Evolutionary conservation across 2,329 filamentous ascomycete species (phyloP), one percentile per base, ranked within the genome.

Genomic region (Chaetomium sp.): DNA sequence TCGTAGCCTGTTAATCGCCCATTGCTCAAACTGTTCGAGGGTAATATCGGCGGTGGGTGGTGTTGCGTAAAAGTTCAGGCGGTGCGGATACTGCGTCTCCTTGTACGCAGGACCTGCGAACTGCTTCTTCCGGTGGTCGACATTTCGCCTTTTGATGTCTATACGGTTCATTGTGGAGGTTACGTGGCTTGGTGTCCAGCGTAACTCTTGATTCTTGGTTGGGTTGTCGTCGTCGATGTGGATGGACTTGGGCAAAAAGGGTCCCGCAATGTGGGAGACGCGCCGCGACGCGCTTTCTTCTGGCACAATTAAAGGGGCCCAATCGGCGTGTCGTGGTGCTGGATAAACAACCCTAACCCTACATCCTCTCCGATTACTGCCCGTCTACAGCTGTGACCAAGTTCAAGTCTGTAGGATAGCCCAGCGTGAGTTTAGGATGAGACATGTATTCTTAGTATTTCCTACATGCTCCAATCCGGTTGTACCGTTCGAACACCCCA

Each of bases 11-110:
- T 96, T 91, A 73, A 99, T 98, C 12, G 93, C 95, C 95, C 95
- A 99, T 84, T 97, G 93, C 76, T 99, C 95, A 73, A 99, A 99
- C 75, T 99, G 89, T 75, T 99, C 95, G 50, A 99, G 87, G 0
- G 92, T 96, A 71, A 99, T 95, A 74, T 99, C 95, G 56, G 91
- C 90, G 0, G 93, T 97, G 0, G 95, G 95, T 54, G 95, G 91
- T 29, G 89, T 84, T 51, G 87, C 81, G 80, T 99, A 99, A 78
- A 97, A 94, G 81, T 96, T 99, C 73, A 99, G 85, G 63, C 93
- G 90, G 77, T 94, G 85, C 16, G 89, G 87, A 75, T 98, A 99
- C 51, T 90, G 83, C 63, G 89, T 84, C 70, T 92, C 87, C 76
- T 91, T 89, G 82, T 88, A 97, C 62, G 84, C 81, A 21, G 92